Base-by-base conservation (phyloP, 345 rosid species). In the Erysimum cheiranthoides region DNA sequence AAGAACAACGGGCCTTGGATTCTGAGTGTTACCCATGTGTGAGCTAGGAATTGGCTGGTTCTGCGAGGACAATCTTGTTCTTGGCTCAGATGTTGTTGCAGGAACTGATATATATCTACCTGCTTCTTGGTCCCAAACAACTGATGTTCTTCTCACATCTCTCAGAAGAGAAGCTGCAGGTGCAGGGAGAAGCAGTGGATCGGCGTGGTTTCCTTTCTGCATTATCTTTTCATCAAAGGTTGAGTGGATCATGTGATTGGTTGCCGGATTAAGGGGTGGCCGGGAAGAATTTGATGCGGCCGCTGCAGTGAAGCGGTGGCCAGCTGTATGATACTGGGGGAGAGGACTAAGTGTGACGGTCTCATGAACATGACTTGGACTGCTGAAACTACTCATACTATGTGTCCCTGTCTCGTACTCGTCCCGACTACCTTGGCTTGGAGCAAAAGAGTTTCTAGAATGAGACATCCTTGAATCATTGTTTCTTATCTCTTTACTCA, bases 81-180 rank as follows among this genome's bases (percentile, higher is more conserved):
- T 82, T 63, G 84, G 76, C 51, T 95, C 99, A 9, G 96, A 80
- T 31, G 92, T 83, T 47, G 97, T 83, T 35, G 84, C 74, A 17
- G 97, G 95, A 53, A 89, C 86, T 12, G 99, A 95, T 65, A 92
- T 82, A 27, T 89, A 95, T 76, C 99, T 85, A 27, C 99, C 96
- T 32, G 97, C 97, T 66, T 92, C 99, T 86, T 83, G 97, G 75
- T 95, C 97, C 90, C 90, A 95, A 10, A 89, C 88, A 52, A 92
- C 99, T 49, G 97, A 92, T 43, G 97, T 88, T 75, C 89, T 88
- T 78, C 88, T 92, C 61, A 90, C 89, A 63, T 95, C 99, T 80
- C 96, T 83, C 49, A 92, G 86, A 84, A 95, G 86, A 68, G 97
- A 92, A 65, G 91, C 70, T 21, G 97, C 78, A 42, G 97, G 89